Evolutionary conservation across 1,284 basidiomycete genomes (phyloP), one percentile per base, ranked within the genome.

Genomic region (Papiliotrema laurentii): DNA sequence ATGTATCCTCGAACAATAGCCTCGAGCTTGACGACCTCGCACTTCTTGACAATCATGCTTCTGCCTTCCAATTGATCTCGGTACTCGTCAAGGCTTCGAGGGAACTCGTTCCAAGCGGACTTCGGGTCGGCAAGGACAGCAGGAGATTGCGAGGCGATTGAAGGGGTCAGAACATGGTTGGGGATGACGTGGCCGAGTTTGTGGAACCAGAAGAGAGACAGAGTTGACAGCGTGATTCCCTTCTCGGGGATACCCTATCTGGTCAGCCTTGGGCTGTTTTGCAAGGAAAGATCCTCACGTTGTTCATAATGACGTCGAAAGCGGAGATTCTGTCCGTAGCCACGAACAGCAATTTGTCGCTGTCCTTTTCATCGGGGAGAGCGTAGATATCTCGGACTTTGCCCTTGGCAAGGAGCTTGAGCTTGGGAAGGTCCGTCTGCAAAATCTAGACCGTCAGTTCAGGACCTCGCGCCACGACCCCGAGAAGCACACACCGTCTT

Each of bases 1-100:
- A 99, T 80, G 75, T 98, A 98, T 4, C 94, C 94, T 53, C 96
- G 78, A 14, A 98, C 94, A 63, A 98, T 98, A 3, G 89, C 92
- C 74, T 99, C 96, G n/a, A 98, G 80, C 39, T 89, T 90, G 26
- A 98, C 77, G 16, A 99, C 87, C 66, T 86, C 80, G 7, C 92
- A 93, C 64, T 86, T 91, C 67, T 78, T 82, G 13, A 98, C 94
- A 44, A 97, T 84, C 87, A 98, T 97, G 5, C 85, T 79, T 22
- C 94, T 79, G 1, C 86, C 93, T 50, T 86, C 81, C 16, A 98
- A 80, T 74, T 89, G 77, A 51, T 76, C 69, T 33, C 71, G 63
- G 72, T 79, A 77, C 60, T 76, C 81, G 42, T 81, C 80, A 56
- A 79, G 79, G 64, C 86, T 83, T 55, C 81, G 74, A 18, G 76